These are phyloP conservation scores for Umbelopsis sp. DNA, from an alignment of 371 early-diverging fungal species.

Conservation along the genomic window DNA sequence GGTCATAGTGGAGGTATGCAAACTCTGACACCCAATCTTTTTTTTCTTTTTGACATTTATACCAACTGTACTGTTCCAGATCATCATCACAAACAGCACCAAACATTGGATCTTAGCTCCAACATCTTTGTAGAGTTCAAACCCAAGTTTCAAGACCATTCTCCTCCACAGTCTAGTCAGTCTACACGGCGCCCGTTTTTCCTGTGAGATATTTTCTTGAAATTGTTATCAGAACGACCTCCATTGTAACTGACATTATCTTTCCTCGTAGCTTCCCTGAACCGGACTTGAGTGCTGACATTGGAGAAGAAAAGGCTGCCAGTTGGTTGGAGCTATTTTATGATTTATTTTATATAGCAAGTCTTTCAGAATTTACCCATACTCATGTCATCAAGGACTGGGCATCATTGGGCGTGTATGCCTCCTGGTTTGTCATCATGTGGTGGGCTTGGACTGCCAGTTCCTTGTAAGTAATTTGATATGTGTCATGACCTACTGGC, in stretches of 20 bases:
- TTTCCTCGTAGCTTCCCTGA: constrained; percentile 35
- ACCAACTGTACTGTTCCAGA: background rate
- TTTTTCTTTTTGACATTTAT: background rate
- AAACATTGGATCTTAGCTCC: constrained; percentile 44
- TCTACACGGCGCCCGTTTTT: constrained; percentile 48
- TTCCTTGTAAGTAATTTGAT: constrained; percentile 40
- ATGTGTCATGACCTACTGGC: background rate
- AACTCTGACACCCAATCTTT: constrained; percentile 22
- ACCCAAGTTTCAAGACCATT: constrained; percentile 30
- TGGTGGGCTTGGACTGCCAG: constrained; percentile 65
- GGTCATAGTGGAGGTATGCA: constrained; percentile 18
- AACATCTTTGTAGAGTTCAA: constrained; percentile 54
- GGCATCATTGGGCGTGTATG: constrained; percentile 54
- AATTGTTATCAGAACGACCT: constrained; percentile 21
- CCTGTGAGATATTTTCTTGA: constrained; percentile 30
- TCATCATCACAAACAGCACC: constrained; percentile 10
- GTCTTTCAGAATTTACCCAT: constrained; percentile 61
- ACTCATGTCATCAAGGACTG: constrained; percentile 60
- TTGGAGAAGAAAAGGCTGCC: constrained; percentile 55
- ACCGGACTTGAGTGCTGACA: constrained; percentile 54
- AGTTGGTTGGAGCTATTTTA: constrained; percentile 62
- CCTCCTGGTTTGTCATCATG: constrained; percentile 61
- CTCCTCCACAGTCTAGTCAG: constrained; percentile 20
- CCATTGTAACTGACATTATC: constrained; percentile 16
- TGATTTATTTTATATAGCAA: constrained; percentile 63